These are phyloP conservation scores for Parastagonospora avenae DNA, from an alignment of 2,329 filamentous ascomycete species.

Conservation along the genomic window DNA sequence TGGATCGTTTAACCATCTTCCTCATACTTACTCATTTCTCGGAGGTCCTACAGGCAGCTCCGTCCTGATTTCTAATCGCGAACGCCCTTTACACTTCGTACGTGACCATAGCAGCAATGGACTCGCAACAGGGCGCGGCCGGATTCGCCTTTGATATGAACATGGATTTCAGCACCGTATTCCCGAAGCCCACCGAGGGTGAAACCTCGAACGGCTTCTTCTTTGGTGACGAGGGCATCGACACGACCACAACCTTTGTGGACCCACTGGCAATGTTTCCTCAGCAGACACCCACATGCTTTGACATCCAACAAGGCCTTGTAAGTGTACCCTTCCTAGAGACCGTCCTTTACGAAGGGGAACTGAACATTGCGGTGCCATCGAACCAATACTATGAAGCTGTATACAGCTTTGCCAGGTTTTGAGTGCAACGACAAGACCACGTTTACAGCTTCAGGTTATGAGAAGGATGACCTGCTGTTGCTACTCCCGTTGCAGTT, in stretches of 20 bases:
- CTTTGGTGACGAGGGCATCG: conserved; percentile 43
- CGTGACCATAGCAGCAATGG: conserved; percentile 23
- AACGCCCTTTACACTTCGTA: conserved; percentile 25
- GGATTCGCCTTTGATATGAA: conserved; percentile 38
- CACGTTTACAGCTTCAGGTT: too few relatives aligned
- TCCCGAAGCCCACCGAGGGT: conserved; percentile 37
- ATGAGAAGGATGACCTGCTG: too few relatives aligned
- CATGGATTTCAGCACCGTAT: conserved; percentile 39
- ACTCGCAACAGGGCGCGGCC: conserved; percentile 27
- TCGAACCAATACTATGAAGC: too few relatives aligned
- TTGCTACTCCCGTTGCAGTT: too few relatives aligned
- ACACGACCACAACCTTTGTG: conserved; percentile 30
- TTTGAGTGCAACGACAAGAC: too few relatives aligned
- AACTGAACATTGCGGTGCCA: too few relatives aligned
- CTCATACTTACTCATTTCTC: conserved; percentile 33
- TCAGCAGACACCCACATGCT: conserved; percentile 22
- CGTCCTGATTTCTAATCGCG: conserved; percentile 25
- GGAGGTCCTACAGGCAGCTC: conserved; percentile 20
- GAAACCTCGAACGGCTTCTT: conserved; percentile 38
- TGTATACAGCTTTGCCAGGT: too few relatives aligned
- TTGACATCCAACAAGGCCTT: conserved; percentile 33
- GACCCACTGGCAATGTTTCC: conserved; percentile 25
- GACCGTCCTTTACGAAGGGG: too few relatives aligned
- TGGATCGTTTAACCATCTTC: conserved; percentile 25
- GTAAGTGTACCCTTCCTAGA: conserved; percentile 20